Evolutionary conservation across 2,329 filamentous ascomycete species (phyloP), one percentile per base, ranked within the genome.

Genomic region (Esteya vermicola): DNA sequence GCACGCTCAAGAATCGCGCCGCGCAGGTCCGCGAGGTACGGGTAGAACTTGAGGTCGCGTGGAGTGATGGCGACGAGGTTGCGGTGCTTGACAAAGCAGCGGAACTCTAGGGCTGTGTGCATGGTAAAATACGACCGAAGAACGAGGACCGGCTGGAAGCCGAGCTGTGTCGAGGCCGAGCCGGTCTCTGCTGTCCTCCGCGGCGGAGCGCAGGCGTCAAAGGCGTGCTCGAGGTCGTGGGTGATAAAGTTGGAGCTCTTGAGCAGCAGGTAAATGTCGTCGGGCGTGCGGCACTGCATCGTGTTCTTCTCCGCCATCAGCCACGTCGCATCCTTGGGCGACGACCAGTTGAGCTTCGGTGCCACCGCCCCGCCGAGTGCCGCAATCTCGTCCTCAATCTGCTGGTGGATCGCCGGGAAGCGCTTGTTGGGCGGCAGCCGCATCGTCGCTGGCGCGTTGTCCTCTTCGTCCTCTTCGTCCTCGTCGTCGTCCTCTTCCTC

Each of bases 311-410:
- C 56, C 61, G 60, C 78, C 60, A 72, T 76, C 58, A 98, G 95
- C 81, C 86, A 95, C 19, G 83, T 85, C 9, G 91, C 91, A 55
- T 98, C 91, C 58, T 95, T 94, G 4, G 91, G 91, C 4, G 86
- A 80, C 6, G 88, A 95, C 91, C 91, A 98, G 63, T 96, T 96
- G 35, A 98, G 65, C 60, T 98, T 98, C 1, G 91, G 91, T 2
- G 82, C 79, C 9, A 94, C 88, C 44, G 79, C 76, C 43, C 89
- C 89, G 14, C 85, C 88, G 1, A 96, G 71, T 50, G 88, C 81
- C 12, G 67, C 60, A 46, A 98, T 95, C 32, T 74, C 82, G 20
- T 74, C 65, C 55, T 79, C 81, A 57, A 98, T 85, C 42, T 72
- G 61, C 33, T 76, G 65, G 58, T 98, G 91, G 3, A 88, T 72